A percentile compares a stretch with the other conserved stretches of the same genome.
phyloP scores from a whole-genome alignment of 805 yeast genomes.

The Yueomyces sp. region DNA sequence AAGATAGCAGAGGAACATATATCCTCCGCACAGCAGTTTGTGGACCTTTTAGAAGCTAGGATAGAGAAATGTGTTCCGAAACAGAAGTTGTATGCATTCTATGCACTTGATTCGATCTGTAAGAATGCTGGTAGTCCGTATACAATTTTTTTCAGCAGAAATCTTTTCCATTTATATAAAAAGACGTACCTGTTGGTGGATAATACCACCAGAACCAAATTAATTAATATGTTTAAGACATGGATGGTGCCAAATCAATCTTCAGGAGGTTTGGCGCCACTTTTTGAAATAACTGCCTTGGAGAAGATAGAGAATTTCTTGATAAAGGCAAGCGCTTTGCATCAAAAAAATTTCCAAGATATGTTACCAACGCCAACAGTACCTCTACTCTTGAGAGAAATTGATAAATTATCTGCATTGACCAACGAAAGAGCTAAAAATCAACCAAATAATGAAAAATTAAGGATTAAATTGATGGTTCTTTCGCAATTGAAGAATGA shows the following conservation, averaged over 20 bases:
- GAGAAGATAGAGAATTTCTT: slow-evolving; percentile 65
- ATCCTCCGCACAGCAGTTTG: slow-evolving; percentile 62
- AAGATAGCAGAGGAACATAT: slow-evolving; percentile 77
- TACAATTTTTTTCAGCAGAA: slow-evolving; percentile 64
- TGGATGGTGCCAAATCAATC: slow-evolving; percentile 59
- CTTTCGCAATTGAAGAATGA: slow-evolving; percentile 25
- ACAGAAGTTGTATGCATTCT: slow-evolving; percentile 73
- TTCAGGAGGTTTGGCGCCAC: slow-evolving; percentile 29
- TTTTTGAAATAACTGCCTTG: slow-evolving; percentile 61
- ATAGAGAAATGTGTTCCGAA: slow-evolving; percentile 67
- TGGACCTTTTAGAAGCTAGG: slow-evolving; percentile 61
- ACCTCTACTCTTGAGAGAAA: slow-evolving; percentile 21
- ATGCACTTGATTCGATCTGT: slow-evolving; percentile 80
- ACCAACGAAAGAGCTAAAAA: slow-evolving; percentile 22
- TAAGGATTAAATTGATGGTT: slow-evolving; percentile 22
- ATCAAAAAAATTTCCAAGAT: slow-evolving; percentile 23
- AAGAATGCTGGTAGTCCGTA: slow-evolving; percentile 87
- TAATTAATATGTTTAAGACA: slow-evolving; percentile 69
- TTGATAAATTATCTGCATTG: slow-evolving; percentile 24
- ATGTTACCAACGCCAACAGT: slow-evolving; percentile 20
- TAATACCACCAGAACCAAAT: slow-evolving; percentile 57
- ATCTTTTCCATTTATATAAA: slow-evolving; percentile 47
- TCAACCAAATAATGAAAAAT: slow-evolving; percentile 23
- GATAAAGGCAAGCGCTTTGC: slow-evolving; percentile 39
- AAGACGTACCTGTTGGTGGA: slow-evolving; percentile 68